Conservation (phyloP, 2,329 filamentous ascomycete species). For the Phialemonium atrogriseum region DNA sequence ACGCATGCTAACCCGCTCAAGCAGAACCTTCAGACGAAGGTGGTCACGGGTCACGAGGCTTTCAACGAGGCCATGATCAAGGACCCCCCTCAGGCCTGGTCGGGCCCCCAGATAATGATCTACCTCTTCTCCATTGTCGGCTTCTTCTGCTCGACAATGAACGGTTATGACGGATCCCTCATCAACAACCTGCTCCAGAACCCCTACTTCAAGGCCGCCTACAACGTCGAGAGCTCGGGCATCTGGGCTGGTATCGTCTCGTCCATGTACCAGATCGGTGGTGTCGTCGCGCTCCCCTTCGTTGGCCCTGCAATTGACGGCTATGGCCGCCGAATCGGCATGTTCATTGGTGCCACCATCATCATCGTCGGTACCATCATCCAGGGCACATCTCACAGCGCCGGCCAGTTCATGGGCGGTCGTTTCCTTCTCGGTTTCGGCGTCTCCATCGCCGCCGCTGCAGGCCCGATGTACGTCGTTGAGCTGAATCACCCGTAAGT, state of each 20-base stretch:
- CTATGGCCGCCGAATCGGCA: slow-evolving; percentile 37
- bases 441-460: slow-evolving; percentile 35
- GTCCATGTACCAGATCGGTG: slow-evolving; percentile 44
- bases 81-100: slow-evolving; percentile 37
- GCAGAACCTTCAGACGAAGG: slow-evolving; percentile 26
- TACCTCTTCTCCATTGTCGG: slow-evolving; percentile 36
- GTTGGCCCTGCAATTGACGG: slow-evolving; percentile 37
- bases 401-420: slow-evolving; percentile 42
- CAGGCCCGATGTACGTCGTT: slow-evolving; percentile 38
- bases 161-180: slow-evolving; percentile 42
- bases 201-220: slow-evolving; percentile 29
- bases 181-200: slow-evolving; percentile 40
- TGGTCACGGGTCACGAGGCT: slow-evolving; percentile 42
- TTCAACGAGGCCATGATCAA: slow-evolving; percentile 46
- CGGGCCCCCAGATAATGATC: slow-evolving; percentile 28
- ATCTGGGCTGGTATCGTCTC: slow-evolving; percentile 41
- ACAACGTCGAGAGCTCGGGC: slow-evolving; percentile 31
- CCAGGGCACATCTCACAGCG: slow-evolving; percentile 29
- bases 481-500: slow-evolving; percentile 34
- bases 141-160: slow-evolving; percentile 43
- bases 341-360: slow-evolving; percentile 33
- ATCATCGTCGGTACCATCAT: slow-evolving; percentile 38
- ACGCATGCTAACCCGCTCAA: slow-evolving; percentile 3
- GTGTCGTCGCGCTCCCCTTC: slow-evolving; percentile 36
- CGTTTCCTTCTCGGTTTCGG: slow-evolving; percentile 55